phyloP scores from a whole-genome alignment of 768 basidiomycete genomes.

The Panus rudis region DNA sequence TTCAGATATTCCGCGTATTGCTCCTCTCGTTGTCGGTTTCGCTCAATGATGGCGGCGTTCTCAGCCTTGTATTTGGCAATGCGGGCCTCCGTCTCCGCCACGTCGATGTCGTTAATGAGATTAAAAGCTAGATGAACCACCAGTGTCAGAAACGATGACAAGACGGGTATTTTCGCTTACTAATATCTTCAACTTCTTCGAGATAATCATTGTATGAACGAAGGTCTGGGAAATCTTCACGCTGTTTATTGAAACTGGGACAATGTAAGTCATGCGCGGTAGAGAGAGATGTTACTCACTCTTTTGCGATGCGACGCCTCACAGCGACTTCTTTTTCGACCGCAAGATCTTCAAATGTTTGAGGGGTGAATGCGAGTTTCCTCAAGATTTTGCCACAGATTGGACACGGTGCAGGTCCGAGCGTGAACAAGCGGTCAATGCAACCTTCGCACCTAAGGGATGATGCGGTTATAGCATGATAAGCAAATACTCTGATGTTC shows the following conservation, averaged over 20 bases:
- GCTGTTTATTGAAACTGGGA: constrained; percentile 85
- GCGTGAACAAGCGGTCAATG: constrained; percentile 91
- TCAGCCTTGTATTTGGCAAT: constrained; percentile 72
- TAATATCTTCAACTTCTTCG: constrained; percentile 91
- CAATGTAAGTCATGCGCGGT: neutral
- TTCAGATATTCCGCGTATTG: constrained; percentile 63
- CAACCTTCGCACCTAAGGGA: constrained; percentile 99
- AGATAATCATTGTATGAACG: constrained; percentile 90
- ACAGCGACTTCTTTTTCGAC: constrained; percentile 95
- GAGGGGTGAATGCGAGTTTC: constrained; percentile 91
- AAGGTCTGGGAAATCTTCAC: constrained; percentile 81
- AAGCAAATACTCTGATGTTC: neutral
- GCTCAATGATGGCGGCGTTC: constrained; percentile 77
- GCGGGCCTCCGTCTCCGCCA: constrained; percentile 74
- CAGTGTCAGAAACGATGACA: constrained; percentile 3
- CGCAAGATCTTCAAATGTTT: constrained; percentile 87
- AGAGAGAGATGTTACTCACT: constrained; percentile 41
- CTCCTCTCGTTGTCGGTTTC: constrained; percentile 79
- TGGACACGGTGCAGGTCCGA: constrained; percentile 95
- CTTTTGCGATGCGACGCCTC: constrained; percentile 79
- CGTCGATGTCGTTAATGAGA: constrained; percentile 83
- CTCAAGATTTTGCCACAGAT: constrained; percentile 82
- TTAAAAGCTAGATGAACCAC: constrained; percentile 71
- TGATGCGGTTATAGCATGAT: neutral
- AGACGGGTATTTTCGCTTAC: constrained; percentile 32